Base-by-base conservation (phyloP, 1,284 basidiomycete species). In the Retiboletus fuscus region DNA sequence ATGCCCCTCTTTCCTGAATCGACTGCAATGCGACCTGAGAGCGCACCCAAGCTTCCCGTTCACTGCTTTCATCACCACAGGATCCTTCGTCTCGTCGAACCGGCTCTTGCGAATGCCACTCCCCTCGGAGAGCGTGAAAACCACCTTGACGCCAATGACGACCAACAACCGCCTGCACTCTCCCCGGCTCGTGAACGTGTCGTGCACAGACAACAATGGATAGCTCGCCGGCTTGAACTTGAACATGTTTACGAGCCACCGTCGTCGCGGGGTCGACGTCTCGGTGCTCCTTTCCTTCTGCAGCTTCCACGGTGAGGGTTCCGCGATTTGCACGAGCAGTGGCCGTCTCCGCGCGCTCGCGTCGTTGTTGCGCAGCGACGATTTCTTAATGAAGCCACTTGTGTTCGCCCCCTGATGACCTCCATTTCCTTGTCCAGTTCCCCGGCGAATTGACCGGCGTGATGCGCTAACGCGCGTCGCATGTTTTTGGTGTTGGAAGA, bases 161-260 rank as follows among this genome's bases (percentile, higher is more conserved):
- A 92, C 91, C 70, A 98, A 85, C 66, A 96, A 81, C 53, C 90
- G 86, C 70, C 91, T 86, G 82, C 93, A 95, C 80, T 94, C 93
- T 74, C 89, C 89, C 67, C 92, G 85, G 11, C 95, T 93, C 41
- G 87, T 88, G 66, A 90, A 86, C n/a, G 89, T 85, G 73, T 94
- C 91, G 70, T 92, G 87, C 16, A 86, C 84, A 5, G 95, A 96
- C 60, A 90, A 83, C 3, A 96, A 83, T n/a, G n/a, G n/a, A n/a
- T n/a, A n/a, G n/a, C n/a, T n/a, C n/a, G n/a, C n/a, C n/a, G n/a
- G n/a, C n/a, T 57, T 95, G 86, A 95, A 93, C 79, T 91, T 93
- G 89, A 98, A 97, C 61, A 98, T 88, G 73, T 93, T 94, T 66
- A 91, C 90, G 75, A 99, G 91, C 97, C 97, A 98, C 69, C 90